Base-by-base conservation (phyloP, 2,329 filamentous ascomycete species). In the Phialophora expanda region DNA sequence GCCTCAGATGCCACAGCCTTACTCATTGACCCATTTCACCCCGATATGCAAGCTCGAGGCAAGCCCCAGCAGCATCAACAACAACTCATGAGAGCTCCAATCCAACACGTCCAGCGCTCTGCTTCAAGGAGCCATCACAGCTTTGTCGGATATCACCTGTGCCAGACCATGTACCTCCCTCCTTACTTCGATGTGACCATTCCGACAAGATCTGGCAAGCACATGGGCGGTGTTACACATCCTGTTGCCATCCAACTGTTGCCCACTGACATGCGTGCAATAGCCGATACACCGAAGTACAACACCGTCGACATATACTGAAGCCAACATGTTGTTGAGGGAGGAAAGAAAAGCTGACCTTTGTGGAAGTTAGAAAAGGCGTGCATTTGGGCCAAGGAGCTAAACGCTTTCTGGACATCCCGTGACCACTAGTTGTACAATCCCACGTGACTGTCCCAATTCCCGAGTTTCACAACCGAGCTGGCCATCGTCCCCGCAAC, bases 401-500 rank as follows among this genome's bases (percentile, higher is more conserved):
- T 61, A 54, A 53, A 24, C 48, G 46, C 20, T 30, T 61, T 34
- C n/a, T 14, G 14, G 12, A 8, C n/a, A 9, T 26, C 46, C 17
- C 30, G 46, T 38, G 17, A 30, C 46, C 32, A 2, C 17, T 44
- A 7, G 14, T 4, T 5, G 3, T 30, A 9, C 46, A 9, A 20
- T 3, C 2, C n/a, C 58, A 61, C 58, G 58, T 61, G 58, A 61
- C 4, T 22, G 1, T 32, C 9, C 6, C 30, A 26, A 54, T 61
- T 61, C 44, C 58, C 58, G 58, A 41, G 17, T n/a, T 61, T 53
- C 12, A 11, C 34, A 61, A 34, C 58, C 58, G 58, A 53, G 14
- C 53, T 11, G n/a, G 12, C 26, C 12, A n/a, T 9, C 53, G 20
- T 55, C 53, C 53, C 53, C 53, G 53, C 53, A 55, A 55, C 24